phyloP scores from a whole-genome alignment of 495 filamentous ascomycete genomes.

The Penicillium macrosclerotiorum region DNA sequence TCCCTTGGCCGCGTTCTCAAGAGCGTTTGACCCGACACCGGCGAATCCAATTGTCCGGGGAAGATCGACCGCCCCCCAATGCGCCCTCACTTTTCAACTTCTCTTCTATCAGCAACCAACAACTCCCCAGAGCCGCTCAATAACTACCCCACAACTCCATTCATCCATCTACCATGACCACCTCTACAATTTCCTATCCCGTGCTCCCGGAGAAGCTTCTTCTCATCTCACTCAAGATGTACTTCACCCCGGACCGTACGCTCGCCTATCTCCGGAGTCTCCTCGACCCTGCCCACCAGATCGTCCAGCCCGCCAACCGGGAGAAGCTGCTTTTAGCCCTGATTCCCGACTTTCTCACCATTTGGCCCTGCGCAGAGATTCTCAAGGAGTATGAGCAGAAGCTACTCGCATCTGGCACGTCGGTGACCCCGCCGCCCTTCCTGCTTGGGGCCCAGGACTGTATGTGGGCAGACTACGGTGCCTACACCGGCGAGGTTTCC shows the following conservation, averaged over 20 bases:
- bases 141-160: constrained; percentile 1
- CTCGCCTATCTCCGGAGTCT: constrained; percentile 59
- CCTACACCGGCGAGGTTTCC: constrained; percentile 77
- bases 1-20: too few species aligned
- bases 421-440: constrained; percentile 41
- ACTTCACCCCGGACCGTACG: constrained; percentile 69
- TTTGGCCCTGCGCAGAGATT: constrained; percentile 55
- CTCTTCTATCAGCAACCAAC: too few species aligned
- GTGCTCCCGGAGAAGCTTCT: constrained; percentile 63
- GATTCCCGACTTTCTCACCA: constrained; percentile 71
- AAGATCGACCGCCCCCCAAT: neutral
- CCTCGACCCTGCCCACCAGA: constrained; percentile 42
- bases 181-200: constrained; percentile 37
- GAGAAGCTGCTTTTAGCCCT: constrained; percentile 85
- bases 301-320: constrained; percentile 43
- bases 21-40: too few species aligned
- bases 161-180: constrained; percentile 22
- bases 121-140: too few species aligned
- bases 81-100: too few species aligned
- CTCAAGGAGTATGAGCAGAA: constrained; percentile 38
- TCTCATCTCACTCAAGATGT: constrained; percentile 81
- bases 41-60: neutral
- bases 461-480: constrained; percentile 57
- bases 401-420: constrained; percentile 21
- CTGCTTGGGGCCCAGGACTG: constrained; percentile 75